Base-by-base conservation (phyloP, 2,329 filamentous ascomycete genomes). In the Monosporascus ibericus region DNA sequence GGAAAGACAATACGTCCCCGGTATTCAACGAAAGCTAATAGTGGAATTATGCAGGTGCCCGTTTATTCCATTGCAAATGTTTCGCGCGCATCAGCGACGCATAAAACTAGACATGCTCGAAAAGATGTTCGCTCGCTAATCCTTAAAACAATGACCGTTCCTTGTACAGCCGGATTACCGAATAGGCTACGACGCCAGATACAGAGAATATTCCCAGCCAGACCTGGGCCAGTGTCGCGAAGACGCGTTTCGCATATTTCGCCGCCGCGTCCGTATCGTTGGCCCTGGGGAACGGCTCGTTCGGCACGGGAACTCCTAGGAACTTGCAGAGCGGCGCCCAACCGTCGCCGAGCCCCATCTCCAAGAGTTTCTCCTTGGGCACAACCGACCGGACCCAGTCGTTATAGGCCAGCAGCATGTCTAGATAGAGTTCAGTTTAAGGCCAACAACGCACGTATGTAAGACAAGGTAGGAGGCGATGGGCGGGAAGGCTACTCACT, bases 241-340 rank as follows among this genome's bases (percentile, higher is more conserved):
- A 27, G 42, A 46, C 2, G 6, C 1, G 6, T 14, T n/a, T 6
- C 22, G 42, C 42, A 24, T 46, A 46, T 8, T 4, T 22, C 20
- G 15, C 24, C 11, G 7, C 42, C 14, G 42, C 42, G 22, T 46
- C 42, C 22, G 42, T 6, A 24, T 46, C 42, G 14, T 46, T 46
- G 42, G 24, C 42, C 14, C 42, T 22, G 22, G 65, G 66, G 15
- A 64, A 68, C 5, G 59, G 52, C 20, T 49, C 49, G 11, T 57
- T 46, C 2, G 63, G 63, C 24, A 63, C 49, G 9, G 39, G 39
- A 8, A 50, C 48, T 1, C 60, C 62, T 34, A 68, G 50, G 20
- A 67, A 66, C 38, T 52, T 55, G 40, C 65, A 66, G 8, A 68
- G 52, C 17, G 62, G 61, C 2, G 5, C 60, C 65, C 66, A 68